phyloP scores from a whole-genome alignment of 2,329 filamentous ascomycete species.

The Didymella pomorum region DNA sequence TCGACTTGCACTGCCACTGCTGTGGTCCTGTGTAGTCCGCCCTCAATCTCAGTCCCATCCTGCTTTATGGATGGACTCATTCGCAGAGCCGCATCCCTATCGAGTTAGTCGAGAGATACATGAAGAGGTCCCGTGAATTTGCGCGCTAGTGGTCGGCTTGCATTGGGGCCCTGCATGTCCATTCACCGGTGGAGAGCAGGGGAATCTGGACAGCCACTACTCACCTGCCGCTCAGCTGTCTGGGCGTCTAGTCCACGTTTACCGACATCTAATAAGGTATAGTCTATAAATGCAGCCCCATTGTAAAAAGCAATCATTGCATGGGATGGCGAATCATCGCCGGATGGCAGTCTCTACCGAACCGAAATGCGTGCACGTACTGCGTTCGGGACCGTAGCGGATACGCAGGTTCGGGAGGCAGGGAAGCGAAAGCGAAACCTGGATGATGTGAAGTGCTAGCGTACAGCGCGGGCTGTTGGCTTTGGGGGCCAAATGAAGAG shows the following conservation, averaged over 20 bases:
- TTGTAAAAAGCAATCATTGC: constrained; percentile 37
- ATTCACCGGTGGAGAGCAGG: constrained; percentile 43
- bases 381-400: constrained; percentile 26
- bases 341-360: constrained; percentile 28
- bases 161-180: constrained; percentile 17
- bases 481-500: constrained; percentile 31
- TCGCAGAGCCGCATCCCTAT: constrained; percentile 48
- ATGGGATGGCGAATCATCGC: constrained; percentile 36
- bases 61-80: constrained; percentile 41
- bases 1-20: constrained; percentile 41
- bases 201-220: constrained; percentile 43
- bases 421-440: constrained; percentile 19
- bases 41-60: constrained; percentile 29
- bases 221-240: constrained; percentile 23
- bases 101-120: constrained; percentile 23
- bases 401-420: constrained; percentile 23
- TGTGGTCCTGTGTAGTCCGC: constrained; percentile 32
- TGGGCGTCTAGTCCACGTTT: constrained; percentile 37
- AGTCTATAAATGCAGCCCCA: constrained; percentile 34
- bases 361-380: constrained; percentile 23
- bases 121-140: constrained; percentile 1
- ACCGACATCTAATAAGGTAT: constrained; percentile 33
- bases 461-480: constrained; percentile 30
- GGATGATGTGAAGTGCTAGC: constrained; percentile 24
- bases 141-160: constrained; percentile 14